Percentiles rank a stretch among this genome's conserved stretches.
phyloP scores from a whole-genome alignment of 129 eudicot species.

The Smallanthus sonchifolius region DNA sequence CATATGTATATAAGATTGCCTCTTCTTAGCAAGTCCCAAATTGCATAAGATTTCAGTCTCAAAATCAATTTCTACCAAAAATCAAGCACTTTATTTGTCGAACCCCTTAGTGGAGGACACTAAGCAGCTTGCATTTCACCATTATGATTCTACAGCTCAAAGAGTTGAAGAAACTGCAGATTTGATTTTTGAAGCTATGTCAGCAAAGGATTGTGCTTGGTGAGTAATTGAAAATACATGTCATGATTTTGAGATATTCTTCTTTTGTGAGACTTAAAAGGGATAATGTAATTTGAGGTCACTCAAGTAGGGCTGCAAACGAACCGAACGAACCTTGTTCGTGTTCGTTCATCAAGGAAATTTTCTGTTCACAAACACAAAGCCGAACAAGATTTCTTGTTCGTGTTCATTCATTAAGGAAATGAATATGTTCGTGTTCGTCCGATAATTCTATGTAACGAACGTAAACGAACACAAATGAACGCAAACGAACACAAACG shows the following conservation, averaged over 20 bases:
- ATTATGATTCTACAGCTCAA: conserved; percentile 39
- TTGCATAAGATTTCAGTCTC: neutral
- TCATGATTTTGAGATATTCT: neutral
- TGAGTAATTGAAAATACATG: conserved; percentile 37
- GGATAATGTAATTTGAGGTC: neutral
- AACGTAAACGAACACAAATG: no score
- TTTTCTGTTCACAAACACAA: no score
- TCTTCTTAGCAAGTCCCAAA: neutral
- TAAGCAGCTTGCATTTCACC: conserved; percentile 5
- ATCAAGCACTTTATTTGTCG: neutral
- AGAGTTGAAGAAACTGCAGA: conserved; percentile 58
- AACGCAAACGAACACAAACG: no score
- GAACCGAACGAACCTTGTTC: no score
- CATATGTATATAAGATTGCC: neutral
- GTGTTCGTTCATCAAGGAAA: no score
- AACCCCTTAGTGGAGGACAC: neutral
- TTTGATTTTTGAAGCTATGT: conserved; percentile 76
- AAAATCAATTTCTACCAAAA: neutral
- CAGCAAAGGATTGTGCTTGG: conserved; percentile 85
- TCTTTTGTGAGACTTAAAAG: neutral
- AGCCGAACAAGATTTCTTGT: no score
- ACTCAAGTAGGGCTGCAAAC: neutral
- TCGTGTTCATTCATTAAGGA: no score
- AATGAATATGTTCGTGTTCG: no score
- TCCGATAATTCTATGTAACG: no score